Evolutionary conservation across 805 yeast species (phyloP), one percentile per base, ranked within the genome.

Genomic region (Jamesozyma lodderae): DNA sequence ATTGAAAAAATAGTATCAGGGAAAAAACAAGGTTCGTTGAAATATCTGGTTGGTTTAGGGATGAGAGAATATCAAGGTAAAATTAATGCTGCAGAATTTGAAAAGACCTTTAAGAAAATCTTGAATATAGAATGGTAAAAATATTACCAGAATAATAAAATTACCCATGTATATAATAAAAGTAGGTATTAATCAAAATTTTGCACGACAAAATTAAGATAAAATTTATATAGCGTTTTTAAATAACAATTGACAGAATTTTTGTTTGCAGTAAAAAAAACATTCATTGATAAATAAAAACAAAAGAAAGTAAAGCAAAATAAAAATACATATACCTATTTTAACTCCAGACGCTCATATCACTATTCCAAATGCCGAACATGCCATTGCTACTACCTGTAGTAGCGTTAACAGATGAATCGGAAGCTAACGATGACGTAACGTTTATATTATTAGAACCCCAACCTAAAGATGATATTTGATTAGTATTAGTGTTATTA

Each of bases 21-120:
- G 2, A 77, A 78, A 38, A 75, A 73, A 45, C 60, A 63, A 30
- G 73, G 72, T 25, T 75, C 87, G 10, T 50, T 90, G n/a, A 83
- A 86, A 50, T 84, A 67, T 51, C 64, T 92, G 40, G 70, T 92
- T 3, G 97, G 96, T 1, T 75, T 74, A 53, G 94, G 86, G 15
- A 85, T 92, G 95, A 75, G 77, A 50, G 64, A 69, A 39, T 73
- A 85, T 2, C 81, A 78, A 47, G 96, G 96, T 1, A 61, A 61
- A 35, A 58, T 67, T 8, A 51, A 56, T 23, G 60, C 71, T 0
- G 44, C 49, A 6, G 51, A 57, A 6, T 59, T 67, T 35, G 69
- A 66, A 35, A 36, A 41, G 9, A 47, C 50, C 18, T 63, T 68
- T 41, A 63, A 59, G 45, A 46, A 49, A 27, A 24, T 56, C 10